Evolutionary conservation across 352 stramenopile genomes (phyloP).

Genomic region (Halophytophthora batemanensis): DNA sequence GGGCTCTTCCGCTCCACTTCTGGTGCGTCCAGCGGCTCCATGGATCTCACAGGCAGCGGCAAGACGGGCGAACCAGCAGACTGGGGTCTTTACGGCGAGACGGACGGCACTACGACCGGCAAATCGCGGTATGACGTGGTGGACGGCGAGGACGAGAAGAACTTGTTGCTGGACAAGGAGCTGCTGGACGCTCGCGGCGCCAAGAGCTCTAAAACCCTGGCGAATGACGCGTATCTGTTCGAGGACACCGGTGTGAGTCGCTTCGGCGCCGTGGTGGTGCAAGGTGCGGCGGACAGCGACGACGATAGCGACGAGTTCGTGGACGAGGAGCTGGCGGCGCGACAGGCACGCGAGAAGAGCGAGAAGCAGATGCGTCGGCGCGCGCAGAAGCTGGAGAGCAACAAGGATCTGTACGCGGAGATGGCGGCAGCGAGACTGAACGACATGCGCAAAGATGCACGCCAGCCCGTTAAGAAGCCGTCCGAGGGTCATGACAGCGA

Average conservation of each 20-base stretch:
- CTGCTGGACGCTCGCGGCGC: conserved; percentile 30
- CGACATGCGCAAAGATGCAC: conserved; percentile 64
- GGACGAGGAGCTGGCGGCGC: conserved; percentile 42
- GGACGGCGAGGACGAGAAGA: conserved; percentile 25
- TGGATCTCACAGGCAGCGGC: conserved; percentile 16
- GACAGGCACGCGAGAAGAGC: conserved; percentile 44
- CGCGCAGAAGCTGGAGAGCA: conserved; percentile 68
- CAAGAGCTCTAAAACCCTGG: conserved; percentile 28
- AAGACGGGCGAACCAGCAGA: conserved; percentile 42
- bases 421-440: conserved; percentile 61
- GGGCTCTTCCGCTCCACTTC: conserved; percentile 40
- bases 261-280: conserved; percentile 52
- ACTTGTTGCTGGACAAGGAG: conserved; percentile 56
- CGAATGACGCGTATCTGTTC: conserved; percentile 62
- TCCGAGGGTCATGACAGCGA: not conserved
- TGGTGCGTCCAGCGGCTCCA: conserved; percentile 20
- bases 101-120: conserved; percentile 3
- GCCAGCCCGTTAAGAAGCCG: conserved; percentile 35
- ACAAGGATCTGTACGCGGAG: conserved; percentile 66
- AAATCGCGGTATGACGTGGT: conserved; percentile 47
- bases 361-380: conserved; percentile 51
- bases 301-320: conserved; percentile 45
- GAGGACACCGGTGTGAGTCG: conserved; percentile 42
- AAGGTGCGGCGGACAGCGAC: conserved; percentile 11
- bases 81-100: conserved; percentile 54